These are phyloP conservation scores for Trichoderma sp. DNA, from an alignment of 2,329 filamentous ascomycete genomes.

Conservation along the genomic window DNA sequence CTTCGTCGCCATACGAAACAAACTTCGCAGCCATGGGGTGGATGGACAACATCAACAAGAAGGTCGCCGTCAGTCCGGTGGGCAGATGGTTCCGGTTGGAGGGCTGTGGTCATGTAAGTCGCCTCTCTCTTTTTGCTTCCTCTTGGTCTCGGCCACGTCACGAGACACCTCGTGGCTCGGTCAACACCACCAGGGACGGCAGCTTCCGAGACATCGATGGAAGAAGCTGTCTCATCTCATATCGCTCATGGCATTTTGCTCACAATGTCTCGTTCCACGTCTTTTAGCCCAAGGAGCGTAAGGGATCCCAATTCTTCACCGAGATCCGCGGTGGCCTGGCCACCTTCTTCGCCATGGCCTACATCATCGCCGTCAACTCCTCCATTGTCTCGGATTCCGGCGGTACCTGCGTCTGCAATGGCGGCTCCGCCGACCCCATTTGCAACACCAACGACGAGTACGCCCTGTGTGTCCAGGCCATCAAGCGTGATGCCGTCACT, in stretches of 20 bases:
- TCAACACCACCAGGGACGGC: background rate
- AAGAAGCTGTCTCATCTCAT: background rate
- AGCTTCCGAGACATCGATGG: background rate
- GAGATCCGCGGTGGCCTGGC: conserved; percentile 81
- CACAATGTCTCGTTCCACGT: background rate
- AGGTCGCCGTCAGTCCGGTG: conserved; percentile 62
- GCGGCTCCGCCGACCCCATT: conserved; percentile 47
- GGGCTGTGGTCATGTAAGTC: conserved; percentile 74
- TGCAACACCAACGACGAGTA: conserved; percentile 59
- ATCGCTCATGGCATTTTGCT: background rate
- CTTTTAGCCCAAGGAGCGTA: conserved; percentile 63
- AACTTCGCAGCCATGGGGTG: conserved; percentile 42
- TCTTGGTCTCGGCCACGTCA: background rate
- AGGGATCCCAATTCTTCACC: conserved; percentile 75
- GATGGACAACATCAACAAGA: conserved; percentile 51
- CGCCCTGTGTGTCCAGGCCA: conserved; percentile 57
- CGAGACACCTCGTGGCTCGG: background rate
- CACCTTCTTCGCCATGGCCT: conserved; percentile 68
- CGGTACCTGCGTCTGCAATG: conserved; percentile 73
- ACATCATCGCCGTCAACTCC: conserved; percentile 55
- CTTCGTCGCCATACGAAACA: background rate
- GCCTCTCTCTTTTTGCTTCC: background rate
- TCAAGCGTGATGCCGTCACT: conserved; percentile 79
- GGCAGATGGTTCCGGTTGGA: conserved; percentile 78
- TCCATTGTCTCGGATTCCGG: conserved; percentile 61